Base-by-base conservation (phyloP, 2,329 filamentous ascomycete genomes). In the Berkeleyomyces rouxiae region DNA sequence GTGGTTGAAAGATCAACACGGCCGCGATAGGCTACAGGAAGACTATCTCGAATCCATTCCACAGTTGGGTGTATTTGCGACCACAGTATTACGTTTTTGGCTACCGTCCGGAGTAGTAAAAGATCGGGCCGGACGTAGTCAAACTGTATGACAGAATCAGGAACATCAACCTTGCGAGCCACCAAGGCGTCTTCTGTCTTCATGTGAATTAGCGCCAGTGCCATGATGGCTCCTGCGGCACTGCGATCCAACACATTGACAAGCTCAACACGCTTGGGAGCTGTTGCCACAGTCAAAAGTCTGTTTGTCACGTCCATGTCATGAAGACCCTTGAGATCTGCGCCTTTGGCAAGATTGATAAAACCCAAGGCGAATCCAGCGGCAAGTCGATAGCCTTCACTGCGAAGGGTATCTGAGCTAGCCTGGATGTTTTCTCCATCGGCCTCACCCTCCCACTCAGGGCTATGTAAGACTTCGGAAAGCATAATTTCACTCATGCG, bases 401-500 rank as follows among this genome's bases (percentile, higher is more conserved):
- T 92, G 33, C 92, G 84, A 58, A 97, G 75, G 31, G 85, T 84
- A 68, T 96, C 89, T 63, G 91, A 87, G 65, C 96, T 91, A 61
- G 92, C 87, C 44, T 88, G 81, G 36, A 79, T 76, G 53, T 93
- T 90, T 46, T 57, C 40, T n/a, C 16, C 33, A 3, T 33, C 37
- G 1, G 51, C 31, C 10, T 51, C 42, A 1, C 16, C 16, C 4
- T 58, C 58, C 9, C 10, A 36, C 33, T 55, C 61, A 0, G 57
- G 58, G 60, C 90, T 80, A 66, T 91, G 87, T 71, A 96, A 90
- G 65, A 99, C 93, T 71, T 99, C 93, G 0, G 92, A 97, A 59
- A 99, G 82, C 90, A 99, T 96, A 16, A 97, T 90, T 72, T 99
- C 93, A 70, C 90, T 97, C 93, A 99, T 99, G 44, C 95, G 85